A percentile compares a stretch with the other conserved stretches of the same genome.
phyloP scores from a whole-genome alignment of 1,139 yeast species.

The Taphrina betulina region DNA sequence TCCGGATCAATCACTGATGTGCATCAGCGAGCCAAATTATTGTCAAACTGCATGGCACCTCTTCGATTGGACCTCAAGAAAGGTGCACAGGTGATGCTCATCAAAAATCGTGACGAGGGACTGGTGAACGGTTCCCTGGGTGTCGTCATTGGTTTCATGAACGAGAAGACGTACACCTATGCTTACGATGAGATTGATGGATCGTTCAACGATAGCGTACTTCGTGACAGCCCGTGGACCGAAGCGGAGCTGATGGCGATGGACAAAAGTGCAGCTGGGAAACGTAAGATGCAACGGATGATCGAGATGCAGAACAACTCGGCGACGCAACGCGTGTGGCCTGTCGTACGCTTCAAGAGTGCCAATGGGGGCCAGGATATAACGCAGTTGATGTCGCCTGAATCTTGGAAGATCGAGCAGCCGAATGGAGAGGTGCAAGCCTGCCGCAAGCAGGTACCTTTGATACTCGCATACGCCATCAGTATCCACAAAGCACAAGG shows the following conservation, averaged over 20 bases:
- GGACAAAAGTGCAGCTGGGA: constrained; percentile 30
- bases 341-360: constrained; percentile 71
- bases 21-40: constrained; percentile 42
- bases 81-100: constrained; percentile 95
- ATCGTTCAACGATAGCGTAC: constrained; percentile 3
- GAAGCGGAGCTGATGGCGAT: constrained; percentile 30
- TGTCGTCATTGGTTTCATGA: constrained; percentile 71
- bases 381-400: constrained; percentile 58
- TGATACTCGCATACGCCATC: constrained; percentile 90
- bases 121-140: constrained; percentile 94
- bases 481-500: constrained; percentile 97
- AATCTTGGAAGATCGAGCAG: constrained; percentile 69
- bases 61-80: constrained; percentile 60
- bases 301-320: constrained; percentile 18
- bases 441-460: constrained; percentile 69
- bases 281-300: constrained; percentile 26
- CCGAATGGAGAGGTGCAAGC: constrained; percentile 56
- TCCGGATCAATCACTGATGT: constrained; percentile 57
- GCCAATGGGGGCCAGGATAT: constrained; percentile 73
- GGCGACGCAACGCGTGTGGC: constrained; percentile 47
- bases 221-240: constrained; percentile 24
- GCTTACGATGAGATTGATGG: constrained; percentile 35
- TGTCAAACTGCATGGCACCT: constrained; percentile 75
- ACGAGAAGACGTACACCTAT: constrained; percentile 52
- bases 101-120: constrained; percentile 81